Base-by-base conservation (phyloP, 106 monocot genomes). In the Hemerocallis citrina region DNA sequence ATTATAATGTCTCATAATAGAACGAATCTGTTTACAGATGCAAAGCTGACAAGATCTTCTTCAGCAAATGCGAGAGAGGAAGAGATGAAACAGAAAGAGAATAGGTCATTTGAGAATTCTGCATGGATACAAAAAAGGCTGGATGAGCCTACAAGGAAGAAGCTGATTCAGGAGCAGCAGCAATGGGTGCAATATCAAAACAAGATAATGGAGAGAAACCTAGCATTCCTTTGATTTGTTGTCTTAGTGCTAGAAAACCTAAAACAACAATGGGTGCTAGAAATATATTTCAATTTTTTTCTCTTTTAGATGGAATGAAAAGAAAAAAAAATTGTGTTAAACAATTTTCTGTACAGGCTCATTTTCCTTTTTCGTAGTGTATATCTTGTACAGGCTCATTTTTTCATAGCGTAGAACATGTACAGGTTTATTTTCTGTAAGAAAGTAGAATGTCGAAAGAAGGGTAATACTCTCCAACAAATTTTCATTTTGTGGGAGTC, bases 161-260 rank as follows among this genome's bases (percentile, higher is more conserved):
- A 72, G 42, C 17, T 75, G 31, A 31, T 67, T 10, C 19, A 40
- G 4, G 70, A 66, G 63, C 61, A 75, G 28, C 23, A 59, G 63
- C 13, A 62, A 34, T 72, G 81, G 81, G 52, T 66, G 66, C 57
- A 75, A 44, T 55, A 81, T 12, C 81, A 81, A 32, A 67, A 44
- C 50, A 72, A 61, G 55, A 57, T 66, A 9, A 55, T 60, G 5
- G 66, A 52, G 22, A 77, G 17, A 33, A 71, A 63, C 37, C 34
- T 58, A 13, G 58, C 59, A 50, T 38, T 64, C 23, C 20, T 64
- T 34, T 44, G 23, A 34, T 34, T 28, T 29, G 44, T 39, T 14
- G 27, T 30, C 6, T 1, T 44, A 30, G 61, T 30, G 29, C 7
- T 43, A 62, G 28, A 43, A n/a, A 22, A 43, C 5, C 37, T 6